These are phyloP conservation scores for Elsinoe perseae DNA, from an alignment of 2,329 filamentous ascomycete species.

Conservation along the genomic window DNA sequence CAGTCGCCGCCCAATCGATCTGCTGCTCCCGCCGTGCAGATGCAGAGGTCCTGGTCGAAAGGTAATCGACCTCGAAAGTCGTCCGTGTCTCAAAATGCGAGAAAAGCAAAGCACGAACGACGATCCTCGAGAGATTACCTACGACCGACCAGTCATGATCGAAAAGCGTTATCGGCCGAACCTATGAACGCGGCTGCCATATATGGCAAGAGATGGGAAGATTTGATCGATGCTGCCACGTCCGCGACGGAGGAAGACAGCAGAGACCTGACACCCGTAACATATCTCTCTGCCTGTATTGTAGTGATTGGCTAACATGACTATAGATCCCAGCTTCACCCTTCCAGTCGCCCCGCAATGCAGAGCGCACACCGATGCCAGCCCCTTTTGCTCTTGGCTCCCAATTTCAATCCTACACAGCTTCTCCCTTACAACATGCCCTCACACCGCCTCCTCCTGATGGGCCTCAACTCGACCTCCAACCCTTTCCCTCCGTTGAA, in stretches of 20 bases:
- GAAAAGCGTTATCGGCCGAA: constrained; percentile 81
- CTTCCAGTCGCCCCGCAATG: constrained; percentile 44
- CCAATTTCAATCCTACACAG: constrained; percentile 63
- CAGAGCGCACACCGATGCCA: constrained; percentile 50
- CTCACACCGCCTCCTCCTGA: constrained; percentile 65
- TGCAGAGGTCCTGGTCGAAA: constrained; percentile 63
- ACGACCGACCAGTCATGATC: constrained; percentile 59
- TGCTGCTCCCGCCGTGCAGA: constrained; percentile 62
- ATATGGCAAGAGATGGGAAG: constrained; percentile 88
- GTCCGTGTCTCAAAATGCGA: constrained; percentile 71
- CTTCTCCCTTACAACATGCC: constrained; percentile 82
- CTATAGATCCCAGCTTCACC: constrained; percentile 43
- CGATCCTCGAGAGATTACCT: constrained; percentile 68
- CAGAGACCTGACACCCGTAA: constrained; percentile 74
- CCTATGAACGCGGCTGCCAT: constrained; percentile 63
- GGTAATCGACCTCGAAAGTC: constrained; percentile 71
- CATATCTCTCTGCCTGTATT: not conserved
- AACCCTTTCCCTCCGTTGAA: constrained; percentile 88
- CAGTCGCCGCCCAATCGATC: constrained; percentile 80
- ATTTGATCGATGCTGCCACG: constrained; percentile 88
- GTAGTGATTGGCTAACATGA: not conserved
- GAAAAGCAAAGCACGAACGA: constrained; percentile 71
- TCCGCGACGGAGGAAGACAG: constrained; percentile 91
- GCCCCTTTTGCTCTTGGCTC: constrained; percentile 47
- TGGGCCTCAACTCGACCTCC: constrained; percentile 32